Percentiles rank a stretch among this genome's conserved stretches.
phyloP scores from a whole-genome alignment of 2,329 filamentous ascomycete species.

The Daldinia sp. region DNA sequence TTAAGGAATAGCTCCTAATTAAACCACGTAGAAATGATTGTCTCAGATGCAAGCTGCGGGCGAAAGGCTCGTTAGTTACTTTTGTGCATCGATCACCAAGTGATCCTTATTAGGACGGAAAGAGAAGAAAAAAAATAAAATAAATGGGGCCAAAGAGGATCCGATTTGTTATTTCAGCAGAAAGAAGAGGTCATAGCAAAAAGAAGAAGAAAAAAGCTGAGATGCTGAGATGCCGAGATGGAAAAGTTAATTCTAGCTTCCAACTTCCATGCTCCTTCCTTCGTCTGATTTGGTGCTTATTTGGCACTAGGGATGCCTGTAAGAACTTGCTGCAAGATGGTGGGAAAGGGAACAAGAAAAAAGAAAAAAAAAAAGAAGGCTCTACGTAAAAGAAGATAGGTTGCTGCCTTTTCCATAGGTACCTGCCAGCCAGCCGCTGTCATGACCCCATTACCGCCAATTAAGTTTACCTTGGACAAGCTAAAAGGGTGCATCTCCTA shows the following conservation, averaged over 20 bases:
- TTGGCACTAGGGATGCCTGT: constrained; percentile 9
- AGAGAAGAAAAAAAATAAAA: neutral
- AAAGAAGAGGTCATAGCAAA: constrained; percentile 5
- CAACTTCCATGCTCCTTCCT: constrained; percentile 14
- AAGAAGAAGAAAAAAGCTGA: neutral
- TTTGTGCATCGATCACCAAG: neutral
- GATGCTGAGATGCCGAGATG: neutral
- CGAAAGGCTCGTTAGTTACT: neutral
- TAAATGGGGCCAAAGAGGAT: constrained; percentile 8
- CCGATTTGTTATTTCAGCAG: neutral
- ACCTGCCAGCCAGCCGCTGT: neutral
- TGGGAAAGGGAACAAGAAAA: no score
- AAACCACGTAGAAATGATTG: constrained; percentile 29
- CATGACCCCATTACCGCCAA: neutral
- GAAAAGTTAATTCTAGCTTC: constrained; percentile 19
- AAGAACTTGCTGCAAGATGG: no score
- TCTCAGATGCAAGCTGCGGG: constrained; percentile 28
- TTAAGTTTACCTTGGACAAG: neutral
- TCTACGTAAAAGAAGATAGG: neutral
- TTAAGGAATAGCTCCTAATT: constrained; percentile 25
- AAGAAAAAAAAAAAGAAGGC: no score
- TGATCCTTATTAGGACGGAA: neutral
- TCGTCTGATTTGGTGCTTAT: constrained; percentile 21
- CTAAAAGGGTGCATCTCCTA: neutral
- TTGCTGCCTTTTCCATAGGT: constrained; percentile 1